phyloP scores from a whole-genome alignment of 768 basidiomycete species.

The Tephrocybe rancida region DNA sequence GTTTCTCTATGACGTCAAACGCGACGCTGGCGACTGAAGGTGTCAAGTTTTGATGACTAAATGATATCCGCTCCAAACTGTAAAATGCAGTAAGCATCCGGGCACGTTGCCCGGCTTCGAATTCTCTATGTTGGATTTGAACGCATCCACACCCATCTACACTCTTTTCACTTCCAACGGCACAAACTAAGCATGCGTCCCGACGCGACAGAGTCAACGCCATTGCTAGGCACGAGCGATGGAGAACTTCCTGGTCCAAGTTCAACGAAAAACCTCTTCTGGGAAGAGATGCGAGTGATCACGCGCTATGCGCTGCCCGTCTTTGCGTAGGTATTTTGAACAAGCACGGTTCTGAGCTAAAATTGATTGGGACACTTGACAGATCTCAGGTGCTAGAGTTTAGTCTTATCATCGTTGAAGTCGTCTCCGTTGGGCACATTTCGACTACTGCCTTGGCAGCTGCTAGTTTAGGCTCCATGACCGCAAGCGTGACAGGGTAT shows the following conservation, averaged over 20 bases:
- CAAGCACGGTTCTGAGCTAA: background rate
- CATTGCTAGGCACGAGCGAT: no score
- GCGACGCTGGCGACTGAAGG: no score
- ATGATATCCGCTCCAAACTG: no score
- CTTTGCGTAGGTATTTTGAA: slow-evolving; percentile 52
- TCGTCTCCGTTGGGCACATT: slow-evolving; percentile 89
- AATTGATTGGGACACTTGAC: background rate
- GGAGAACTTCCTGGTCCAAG: background rate
- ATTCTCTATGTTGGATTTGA: no score
- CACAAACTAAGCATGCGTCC: no score
- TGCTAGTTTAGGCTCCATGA: slow-evolving; percentile 73
- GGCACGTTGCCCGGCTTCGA: no score
- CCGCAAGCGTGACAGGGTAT: slow-evolving; percentile 69
- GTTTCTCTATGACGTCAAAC: no score
- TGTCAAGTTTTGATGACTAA: no score
- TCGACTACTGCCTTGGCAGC: slow-evolving; percentile 89
- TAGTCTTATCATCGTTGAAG: slow-evolving; percentile 80
- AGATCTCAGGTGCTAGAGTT: slow-evolving; percentile 85
- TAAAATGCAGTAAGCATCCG: no score
- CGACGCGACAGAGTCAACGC: no score
- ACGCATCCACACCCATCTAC: no score
- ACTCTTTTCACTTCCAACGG: no score
- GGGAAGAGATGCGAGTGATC: slow-evolving; percentile 62
- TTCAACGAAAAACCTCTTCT: slow-evolving; percentile 29
- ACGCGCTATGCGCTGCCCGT: slow-evolving; percentile 67